Percentiles rank a stretch among this genome's conserved stretches.
Conservation (phyloP, 148 eudicot species). For the Heliamphora exappendiculata region DNA sequence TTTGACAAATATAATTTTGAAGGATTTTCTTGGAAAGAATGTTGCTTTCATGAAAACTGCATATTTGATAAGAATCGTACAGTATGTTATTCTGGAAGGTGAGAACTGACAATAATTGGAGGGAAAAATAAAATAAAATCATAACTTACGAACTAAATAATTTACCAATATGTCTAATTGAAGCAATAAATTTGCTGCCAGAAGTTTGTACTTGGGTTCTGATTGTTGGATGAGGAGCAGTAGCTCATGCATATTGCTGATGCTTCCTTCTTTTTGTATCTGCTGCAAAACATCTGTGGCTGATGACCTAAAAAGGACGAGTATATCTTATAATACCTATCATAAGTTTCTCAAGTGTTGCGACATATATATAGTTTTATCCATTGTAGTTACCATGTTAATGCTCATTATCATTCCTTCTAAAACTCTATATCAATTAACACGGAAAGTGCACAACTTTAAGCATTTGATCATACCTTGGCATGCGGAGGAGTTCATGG, state of each 20-base stretch:
- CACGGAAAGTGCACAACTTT: not conserved
- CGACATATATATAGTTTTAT: not conserved
- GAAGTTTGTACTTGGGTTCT: conserved; percentile 30
- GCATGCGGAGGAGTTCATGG: conserved; percentile 44
- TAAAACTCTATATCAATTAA: not conserved
- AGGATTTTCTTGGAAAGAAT: not conserved
- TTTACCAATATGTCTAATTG: conserved; percentile 43
- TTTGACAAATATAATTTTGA: not conserved
- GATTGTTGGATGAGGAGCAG: conserved; percentile 35
- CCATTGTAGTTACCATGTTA: not conserved
- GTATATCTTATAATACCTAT: not conserved
- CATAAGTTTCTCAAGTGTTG: not conserved
- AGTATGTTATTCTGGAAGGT: not conserved
- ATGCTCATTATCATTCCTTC: not conserved
- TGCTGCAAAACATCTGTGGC: conserved; percentile 32
- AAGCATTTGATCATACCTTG: conserved; percentile 27
- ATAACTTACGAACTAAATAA: not conserved
- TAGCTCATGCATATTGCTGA: conserved; percentile 19
- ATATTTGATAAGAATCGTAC: not conserved
- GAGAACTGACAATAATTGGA: not conserved
- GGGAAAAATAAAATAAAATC: not conserved
- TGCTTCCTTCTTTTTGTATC: conserved; percentile 33
- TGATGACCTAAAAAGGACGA: conserved; percentile 28
- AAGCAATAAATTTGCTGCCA: conserved; percentile 49
- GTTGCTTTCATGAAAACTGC: not conserved